Base-by-base conservation (phyloP, 768 basidiomycete species). In the Amanita rubescens region DNA sequence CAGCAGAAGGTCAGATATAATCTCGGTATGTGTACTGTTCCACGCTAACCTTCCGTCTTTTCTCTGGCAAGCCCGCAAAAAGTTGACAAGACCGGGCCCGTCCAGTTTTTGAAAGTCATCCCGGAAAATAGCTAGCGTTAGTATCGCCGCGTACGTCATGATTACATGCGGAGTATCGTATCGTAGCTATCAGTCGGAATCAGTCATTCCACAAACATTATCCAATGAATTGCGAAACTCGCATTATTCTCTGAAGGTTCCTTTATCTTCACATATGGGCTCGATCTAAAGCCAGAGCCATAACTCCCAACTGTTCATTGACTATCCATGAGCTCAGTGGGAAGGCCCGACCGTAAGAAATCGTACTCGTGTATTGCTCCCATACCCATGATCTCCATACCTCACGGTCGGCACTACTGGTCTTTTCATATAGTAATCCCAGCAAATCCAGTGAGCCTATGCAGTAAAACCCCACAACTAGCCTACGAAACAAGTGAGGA, bases 111-210 rank as follows among this genome's bases (percentile, higher is more conserved):
- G 67, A 60, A 94, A 86, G 59, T 90, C 84, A 62, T 96, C 95
- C n/a, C 88, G 78, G 22, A 99, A 76, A 57, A 96, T 85, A 0
- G 87, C 81, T 10, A 99, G 83, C 0, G 81, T 78, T 3, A 96
- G 70, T 10, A 99, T 65, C 0, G 94, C 91, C 1, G 93, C 91
- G 62, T 98, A 99, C 7, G 94, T 94, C 79, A 93, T 90, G 51
- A 96, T 91, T 14, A 97, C 72, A 66, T 97, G 87, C 0, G 90
- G 88, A 15, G 79, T 76, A 58, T 87, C 79, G 62, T 82, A 80
- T 33, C 77, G 74, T 9, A 71, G 67, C 59, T 78, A 74, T 22
- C 67, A 61, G 19, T 58, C 62, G 7, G 37, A 46, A 48, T 49
- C 25, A 20, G 34, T 49, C 33, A 35, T 41, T 50, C 22, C n/a